phyloP scores from a whole-genome alignment of 495 filamentous ascomycete species.

The Apiosordaria backusii region DNA sequence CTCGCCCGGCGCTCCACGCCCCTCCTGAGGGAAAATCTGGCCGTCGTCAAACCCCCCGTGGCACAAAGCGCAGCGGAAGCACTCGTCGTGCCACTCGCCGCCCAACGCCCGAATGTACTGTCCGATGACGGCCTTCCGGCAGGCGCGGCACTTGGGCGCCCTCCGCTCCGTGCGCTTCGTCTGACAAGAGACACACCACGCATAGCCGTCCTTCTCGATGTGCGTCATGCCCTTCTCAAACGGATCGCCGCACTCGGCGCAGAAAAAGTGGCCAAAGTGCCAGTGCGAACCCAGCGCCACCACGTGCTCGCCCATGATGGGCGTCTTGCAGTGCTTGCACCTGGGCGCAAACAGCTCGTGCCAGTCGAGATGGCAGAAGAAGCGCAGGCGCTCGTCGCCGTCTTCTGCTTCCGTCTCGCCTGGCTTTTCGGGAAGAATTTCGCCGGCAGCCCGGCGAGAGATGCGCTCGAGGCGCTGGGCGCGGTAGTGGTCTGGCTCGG shows the following conservation, averaged over 20 bases:
- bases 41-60: conserved; percentile 52
- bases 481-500: conserved; percentile 73
- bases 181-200: conserved; percentile 94
- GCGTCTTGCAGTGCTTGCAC: conserved; percentile 95
- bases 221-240: conserved; percentile 80
- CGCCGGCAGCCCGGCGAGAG: conserved; percentile 54
- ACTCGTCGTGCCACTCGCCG: conserved; percentile 88
- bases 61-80: conserved; percentile 72
- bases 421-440: conserved; percentile 53
- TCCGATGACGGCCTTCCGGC: conserved; percentile 78
- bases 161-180: conserved; percentile 72
- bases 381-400: conserved; percentile 65
- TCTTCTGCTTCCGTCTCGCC: conserved; percentile 62
- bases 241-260: conserved; percentile 96
- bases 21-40: conserved; percentile 50
- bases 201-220: conserved; percentile 98
- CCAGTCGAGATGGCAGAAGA: conserved; percentile 98
- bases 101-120: conserved; percentile 83
- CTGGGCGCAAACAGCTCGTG: conserved; percentile 90
- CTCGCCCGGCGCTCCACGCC: conserved; percentile 38
- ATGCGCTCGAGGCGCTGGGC: conserved; percentile 68
- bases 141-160: conserved; percentile 80
- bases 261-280: conserved; percentile 99
- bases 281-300: conserved; percentile 90
- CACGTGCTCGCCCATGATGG: conserved; percentile 94